These are phyloP conservation scores for Pyrenochaeta sp. DNA, from an alignment of 2,329 filamentous ascomycete genomes.

Conservation along the genomic window DNA sequence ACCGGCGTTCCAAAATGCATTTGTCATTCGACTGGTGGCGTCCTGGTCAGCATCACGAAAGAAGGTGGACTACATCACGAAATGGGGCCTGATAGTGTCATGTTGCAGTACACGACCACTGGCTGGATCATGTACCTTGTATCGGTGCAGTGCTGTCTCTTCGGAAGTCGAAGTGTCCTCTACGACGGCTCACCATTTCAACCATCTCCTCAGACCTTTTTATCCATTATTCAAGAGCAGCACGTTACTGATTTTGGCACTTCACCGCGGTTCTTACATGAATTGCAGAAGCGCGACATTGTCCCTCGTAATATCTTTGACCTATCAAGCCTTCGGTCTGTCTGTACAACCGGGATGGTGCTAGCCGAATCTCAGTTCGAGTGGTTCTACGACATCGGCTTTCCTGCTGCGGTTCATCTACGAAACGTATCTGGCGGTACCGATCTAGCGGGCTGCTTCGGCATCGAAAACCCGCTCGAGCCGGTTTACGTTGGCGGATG, in stretches of 20 bases:
- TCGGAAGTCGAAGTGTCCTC: conserved; percentile 70
- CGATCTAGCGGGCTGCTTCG: conserved; percentile 75
- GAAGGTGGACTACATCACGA: conserved; percentile 67
- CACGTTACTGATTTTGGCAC: conserved; percentile 77
- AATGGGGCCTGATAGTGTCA: conserved; percentile 53
- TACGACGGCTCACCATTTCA: conserved; percentile 86
- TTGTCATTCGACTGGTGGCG: conserved; percentile 76
- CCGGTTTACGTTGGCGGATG: conserved; percentile 70
- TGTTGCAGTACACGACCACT: conserved; percentile 66
- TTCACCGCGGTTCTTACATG: conserved; percentile 79
- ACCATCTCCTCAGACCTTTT: conserved; percentile 70
- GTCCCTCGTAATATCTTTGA: conserved; percentile 69
- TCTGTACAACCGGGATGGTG: conserved; percentile 83
- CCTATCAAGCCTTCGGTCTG: conserved; percentile 66
- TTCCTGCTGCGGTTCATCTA: conserved; percentile 72
- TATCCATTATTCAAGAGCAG: conserved; percentile 69
- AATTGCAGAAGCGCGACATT: conserved; percentile 71
- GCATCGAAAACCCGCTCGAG: conserved; percentile 70
- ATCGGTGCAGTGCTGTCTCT: conserved; percentile 65
- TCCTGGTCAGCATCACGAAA: conserved; percentile 67
- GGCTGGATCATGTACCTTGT: conserved; percentile 87
- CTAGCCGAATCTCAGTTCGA: conserved; percentile 78
- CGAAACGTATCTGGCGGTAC: conserved; percentile 81
- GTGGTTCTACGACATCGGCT: conserved; percentile 79
- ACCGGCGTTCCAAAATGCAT: conserved; percentile 88